These are phyloP conservation scores for Clonostachys solani DNA, from an alignment of 2,329 filamentous ascomycete genomes.

Conservation along the genomic window DNA sequence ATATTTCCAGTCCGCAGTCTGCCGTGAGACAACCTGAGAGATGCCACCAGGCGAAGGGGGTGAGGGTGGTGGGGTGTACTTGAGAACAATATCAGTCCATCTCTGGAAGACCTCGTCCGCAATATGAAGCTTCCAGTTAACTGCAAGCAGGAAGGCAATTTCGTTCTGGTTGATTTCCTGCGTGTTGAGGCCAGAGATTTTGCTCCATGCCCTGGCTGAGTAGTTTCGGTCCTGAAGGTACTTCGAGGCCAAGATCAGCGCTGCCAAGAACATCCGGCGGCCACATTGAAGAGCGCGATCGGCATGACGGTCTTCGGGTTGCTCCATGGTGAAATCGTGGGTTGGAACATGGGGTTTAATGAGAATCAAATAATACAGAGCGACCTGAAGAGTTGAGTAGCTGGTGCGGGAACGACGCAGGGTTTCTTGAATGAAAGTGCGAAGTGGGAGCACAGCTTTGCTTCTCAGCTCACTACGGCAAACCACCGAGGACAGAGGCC, in stretches of 20 bases:
- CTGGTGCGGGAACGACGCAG: conserved; percentile 90
- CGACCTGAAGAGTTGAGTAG: conserved; percentile 96
- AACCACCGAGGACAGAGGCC: conserved; percentile 82
- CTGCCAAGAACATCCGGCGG: conserved; percentile 93
- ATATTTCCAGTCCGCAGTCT: conserved; percentile 52
- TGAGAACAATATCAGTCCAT: conserved; percentile 90
- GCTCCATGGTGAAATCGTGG: conserved; percentile 82
- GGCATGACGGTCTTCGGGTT: conserved; percentile 66
- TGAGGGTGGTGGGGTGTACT: conserved; percentile 70
- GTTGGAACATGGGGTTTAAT: conserved; percentile 87
- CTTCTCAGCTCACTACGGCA: conserved; percentile 68
- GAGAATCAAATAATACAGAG: conserved; percentile 91
- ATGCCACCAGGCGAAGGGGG: conserved; percentile 48
- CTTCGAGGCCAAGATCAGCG: conserved; percentile 93
- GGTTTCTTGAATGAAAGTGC: conserved; percentile 97
- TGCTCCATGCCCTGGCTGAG: conserved; percentile 96
- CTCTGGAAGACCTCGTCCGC: conserved; percentile 83
- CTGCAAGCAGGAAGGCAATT: conserved; percentile 81
- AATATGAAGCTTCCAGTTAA: conserved; percentile 94
- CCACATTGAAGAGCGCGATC: conserved; percentile 88
- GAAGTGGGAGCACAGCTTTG: conserved; percentile 80
- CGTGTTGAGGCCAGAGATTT: conserved; percentile 94
- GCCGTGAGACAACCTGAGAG: conserved; percentile 33
- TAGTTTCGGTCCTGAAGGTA: conserved; percentile 98
- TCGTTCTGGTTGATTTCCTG: conserved; percentile 97